A percentile compares a stretch with the other conserved stretches of the same genome.
Conservation (phyloP, 2,329 filamentous ascomycete genomes). For the Trichoderma citrinoviride region DNA sequence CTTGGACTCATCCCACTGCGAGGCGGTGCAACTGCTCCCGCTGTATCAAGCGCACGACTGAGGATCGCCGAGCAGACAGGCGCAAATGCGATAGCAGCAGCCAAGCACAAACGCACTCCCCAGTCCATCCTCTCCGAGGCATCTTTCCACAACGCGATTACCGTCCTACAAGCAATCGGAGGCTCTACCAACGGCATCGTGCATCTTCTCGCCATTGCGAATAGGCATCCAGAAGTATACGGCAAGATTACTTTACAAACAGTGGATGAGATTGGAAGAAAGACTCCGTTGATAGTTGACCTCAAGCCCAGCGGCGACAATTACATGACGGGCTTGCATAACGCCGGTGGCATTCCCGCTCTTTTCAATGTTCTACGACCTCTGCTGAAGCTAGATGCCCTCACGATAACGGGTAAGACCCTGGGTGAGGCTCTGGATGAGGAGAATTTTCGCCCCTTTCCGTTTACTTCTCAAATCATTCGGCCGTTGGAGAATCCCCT, state of each 20-base stretch:
- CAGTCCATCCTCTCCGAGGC: constrained; percentile 68
- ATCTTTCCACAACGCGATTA: constrained; percentile 81
- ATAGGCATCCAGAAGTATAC: constrained; percentile 65
- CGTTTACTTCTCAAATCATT: constrained; percentile 49
- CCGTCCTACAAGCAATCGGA: constrained; percentile 80
- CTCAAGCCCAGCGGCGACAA: constrained; percentile 83
- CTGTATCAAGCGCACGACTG: constrained; percentile 73
- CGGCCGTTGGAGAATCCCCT: constrained; percentile 63
- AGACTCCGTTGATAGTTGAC: constrained; percentile 78
- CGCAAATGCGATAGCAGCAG: constrained; percentile 63
- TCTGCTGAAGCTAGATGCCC: constrained; percentile 71
- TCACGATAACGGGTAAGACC: constrained; percentile 81
- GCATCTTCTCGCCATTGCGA: constrained; percentile 81
- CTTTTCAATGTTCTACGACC: constrained; percentile 76
- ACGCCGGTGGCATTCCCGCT: constrained; percentile 73
- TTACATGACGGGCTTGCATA: constrained; percentile 88
- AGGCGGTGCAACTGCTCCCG: constrained; percentile 73
- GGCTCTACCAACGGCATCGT: constrained; percentile 84
- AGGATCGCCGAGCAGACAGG: constrained; percentile 74
- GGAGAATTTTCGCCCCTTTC: constrained; percentile 58
- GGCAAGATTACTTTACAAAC: constrained; percentile 68
- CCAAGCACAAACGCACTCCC: constrained; percentile 66
- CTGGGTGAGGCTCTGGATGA: constrained; percentile 74
- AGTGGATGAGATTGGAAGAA: constrained; percentile 73
- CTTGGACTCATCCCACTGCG: constrained; percentile 74